Conservation (phyloP, 495 filamentous ascomycete genomes). For the Diplogelasinospora grovesii region DNA sequence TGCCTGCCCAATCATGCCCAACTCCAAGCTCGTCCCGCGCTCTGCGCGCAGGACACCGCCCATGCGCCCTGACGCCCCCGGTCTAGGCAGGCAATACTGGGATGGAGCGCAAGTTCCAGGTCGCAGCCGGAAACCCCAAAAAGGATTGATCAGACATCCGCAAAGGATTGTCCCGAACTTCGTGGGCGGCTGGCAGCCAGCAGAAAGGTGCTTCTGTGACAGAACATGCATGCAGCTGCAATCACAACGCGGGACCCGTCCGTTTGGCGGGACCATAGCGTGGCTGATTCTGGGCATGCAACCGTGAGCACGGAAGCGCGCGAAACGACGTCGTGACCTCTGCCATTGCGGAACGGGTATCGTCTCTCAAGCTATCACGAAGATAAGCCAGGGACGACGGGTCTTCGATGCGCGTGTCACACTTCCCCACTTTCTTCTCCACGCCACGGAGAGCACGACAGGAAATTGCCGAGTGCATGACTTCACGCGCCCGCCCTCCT, state of each 20-base stretch:
- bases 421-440: too few relatives aligned
- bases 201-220: too few relatives aligned
- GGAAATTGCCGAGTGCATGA: too few relatives aligned
- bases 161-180: conserved; percentile 17
- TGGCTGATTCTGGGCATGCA: too few relatives aligned
- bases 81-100: not conserved
- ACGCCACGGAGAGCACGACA: too few relatives aligned
- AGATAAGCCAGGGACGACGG: too few relatives aligned
- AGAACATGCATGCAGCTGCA: conserved; percentile 17
- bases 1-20: conserved; percentile 23
- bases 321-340: too few relatives aligned
- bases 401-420: too few relatives aligned
- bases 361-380: too few relatives aligned
- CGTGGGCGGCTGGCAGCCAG: conserved; percentile 11
- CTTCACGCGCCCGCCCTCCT: too few relatives aligned
- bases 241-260: conserved; percentile 10
- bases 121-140: conserved; percentile 20
- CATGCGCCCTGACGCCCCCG: not conserved
- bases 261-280: conserved; percentile 4
- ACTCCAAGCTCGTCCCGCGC: not conserved
- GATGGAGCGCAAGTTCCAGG: conserved; percentile 3
- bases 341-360: too few relatives aligned
- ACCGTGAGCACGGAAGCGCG: too few relatives aligned
- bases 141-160: conserved; percentile 15
- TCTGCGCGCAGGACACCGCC: not conserved